A percentile compares a stretch with the other conserved stretches of the same genome.
phyloP scores from a whole-genome alignment of 345 rosid species.

The Gossypium rotundifolium region DNA sequence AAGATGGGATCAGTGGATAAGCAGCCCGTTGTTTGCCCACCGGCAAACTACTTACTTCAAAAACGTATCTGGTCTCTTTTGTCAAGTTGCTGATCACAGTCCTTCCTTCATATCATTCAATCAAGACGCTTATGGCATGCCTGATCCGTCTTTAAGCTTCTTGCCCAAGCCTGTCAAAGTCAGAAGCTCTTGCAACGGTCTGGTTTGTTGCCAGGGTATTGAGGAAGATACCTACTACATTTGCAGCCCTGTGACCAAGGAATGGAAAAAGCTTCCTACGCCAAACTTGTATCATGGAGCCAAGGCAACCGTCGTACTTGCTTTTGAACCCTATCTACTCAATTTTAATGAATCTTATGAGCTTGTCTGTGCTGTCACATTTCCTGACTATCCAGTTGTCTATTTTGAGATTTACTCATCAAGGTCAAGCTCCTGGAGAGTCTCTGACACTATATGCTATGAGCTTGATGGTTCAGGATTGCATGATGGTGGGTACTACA shows the following conservation, averaged over 20 bases:
- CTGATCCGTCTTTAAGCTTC: constrained; percentile 40
- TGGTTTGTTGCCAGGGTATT: constrained; percentile 41
- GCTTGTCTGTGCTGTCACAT: constrained; percentile 33
- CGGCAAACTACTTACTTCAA: constrained; percentile 32
- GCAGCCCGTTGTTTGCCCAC: constrained; percentile 34
- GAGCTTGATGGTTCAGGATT: not conserved
- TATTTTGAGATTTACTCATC: constrained; percentile 48
- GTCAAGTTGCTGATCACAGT: constrained; percentile 2
- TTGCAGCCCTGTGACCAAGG: constrained; percentile 42
- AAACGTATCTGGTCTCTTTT: constrained; percentile 32
- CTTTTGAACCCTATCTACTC: constrained; percentile 33
- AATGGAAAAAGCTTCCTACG: constrained; percentile 35
- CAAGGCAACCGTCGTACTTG: constrained; percentile 33
- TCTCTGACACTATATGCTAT: constrained; percentile 9
- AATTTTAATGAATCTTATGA: constrained; percentile 35
- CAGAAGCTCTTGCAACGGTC: constrained; percentile 38
- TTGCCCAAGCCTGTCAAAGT: constrained; percentile 39
- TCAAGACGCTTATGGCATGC: constrained; percentile 31
- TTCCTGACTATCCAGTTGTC: constrained; percentile 23
- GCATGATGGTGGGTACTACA: not conserved
- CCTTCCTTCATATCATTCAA: constrained; percentile 32
- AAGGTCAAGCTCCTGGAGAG: constrained; percentile 30
- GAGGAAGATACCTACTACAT: constrained; percentile 35
- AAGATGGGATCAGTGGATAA: constrained; percentile 33
- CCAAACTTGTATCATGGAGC: constrained; percentile 31